phyloP scores from a whole-genome alignment of 306 rosid genomes.

The Citrullus colocynthis region DNA sequence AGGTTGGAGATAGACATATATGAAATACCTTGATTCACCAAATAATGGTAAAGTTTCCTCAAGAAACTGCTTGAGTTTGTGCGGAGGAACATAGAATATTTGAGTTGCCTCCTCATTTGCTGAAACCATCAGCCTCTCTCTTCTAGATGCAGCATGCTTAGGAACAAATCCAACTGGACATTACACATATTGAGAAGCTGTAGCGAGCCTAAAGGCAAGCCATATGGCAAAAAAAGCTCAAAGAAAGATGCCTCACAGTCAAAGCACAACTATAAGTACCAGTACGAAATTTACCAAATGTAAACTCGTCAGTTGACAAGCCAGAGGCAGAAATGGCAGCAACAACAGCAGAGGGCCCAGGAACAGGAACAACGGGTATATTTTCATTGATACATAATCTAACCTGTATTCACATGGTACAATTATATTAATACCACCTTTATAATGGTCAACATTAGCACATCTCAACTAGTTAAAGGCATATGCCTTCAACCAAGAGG shows the following conservation, averaged over 20 bases:
- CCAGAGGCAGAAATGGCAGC: constrained; percentile 93
- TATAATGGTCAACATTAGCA: not conserved
- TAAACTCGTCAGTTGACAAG: constrained; percentile 60
- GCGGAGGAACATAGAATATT: constrained; percentile 89
- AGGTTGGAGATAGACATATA: not conserved
- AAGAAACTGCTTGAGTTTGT: constrained; percentile 70
- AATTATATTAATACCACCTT: not conserved
- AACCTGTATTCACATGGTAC: constrained; percentile 40
- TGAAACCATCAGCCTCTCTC: constrained; percentile 57
- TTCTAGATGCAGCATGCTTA: constrained; percentile 61
- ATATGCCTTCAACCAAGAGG: not conserved
- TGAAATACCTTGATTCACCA: constrained; percentile 57
- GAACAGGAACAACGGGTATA: constrained; percentile 71
- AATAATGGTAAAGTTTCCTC: constrained; percentile 57
- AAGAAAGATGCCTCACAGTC: not conserved
- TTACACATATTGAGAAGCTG: constrained; percentile 1
- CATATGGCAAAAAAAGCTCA: constrained; percentile 4
- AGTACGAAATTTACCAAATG: constrained; percentile 45
- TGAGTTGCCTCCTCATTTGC: constrained; percentile 66
- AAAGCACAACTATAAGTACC: not conserved
- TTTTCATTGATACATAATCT: constrained; percentile 61
- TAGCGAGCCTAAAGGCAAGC: constrained; percentile 4
- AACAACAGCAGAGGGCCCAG: constrained; percentile 85
- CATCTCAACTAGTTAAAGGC: not conserved
- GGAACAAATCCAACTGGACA: constrained; percentile 79